Percentiles rank a stretch among this genome's conserved stretches.
Conservation (phyloP, 495 filamentous ascomycete species). For the Penicillium crystallinum region DNA sequence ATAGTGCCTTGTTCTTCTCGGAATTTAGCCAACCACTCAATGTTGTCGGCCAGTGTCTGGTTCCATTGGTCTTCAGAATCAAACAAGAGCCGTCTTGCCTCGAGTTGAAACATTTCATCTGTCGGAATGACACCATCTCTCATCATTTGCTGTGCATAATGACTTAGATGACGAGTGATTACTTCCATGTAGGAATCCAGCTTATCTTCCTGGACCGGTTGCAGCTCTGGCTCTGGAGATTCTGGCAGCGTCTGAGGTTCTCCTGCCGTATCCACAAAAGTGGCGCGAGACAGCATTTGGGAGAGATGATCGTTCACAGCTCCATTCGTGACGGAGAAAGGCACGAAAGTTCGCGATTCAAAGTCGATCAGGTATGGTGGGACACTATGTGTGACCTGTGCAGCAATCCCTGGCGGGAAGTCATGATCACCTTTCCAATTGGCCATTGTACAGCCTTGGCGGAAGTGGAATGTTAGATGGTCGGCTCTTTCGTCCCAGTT, state of each 20-base stretch:
- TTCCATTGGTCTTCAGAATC: slow-evolving; percentile 59
- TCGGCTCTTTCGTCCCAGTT: slow-evolving; percentile 58
- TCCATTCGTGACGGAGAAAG: slow-evolving; percentile 25
- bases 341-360: slow-evolving; percentile 24
- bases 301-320: slow-evolving; percentile 16
- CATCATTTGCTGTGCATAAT: slow-evolving; percentile 18
- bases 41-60: slow-evolving; percentile 58
- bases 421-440: slow-evolving; percentile 68
- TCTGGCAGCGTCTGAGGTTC: background rate
- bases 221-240: background rate
- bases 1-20: slow-evolving; percentile 22
- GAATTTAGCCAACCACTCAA: slow-evolving; percentile 53
- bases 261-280: background rate
- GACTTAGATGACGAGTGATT: slow-evolving; percentile 17
- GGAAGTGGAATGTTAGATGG: slow-evolving; percentile 62
- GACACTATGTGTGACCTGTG: slow-evolving; percentile 57
- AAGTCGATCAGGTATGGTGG: slow-evolving; percentile 44
- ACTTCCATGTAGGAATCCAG: slow-evolving; percentile 13
- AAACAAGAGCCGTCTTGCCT: slow-evolving; percentile 55
- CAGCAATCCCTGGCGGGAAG: slow-evolving; percentile 56
- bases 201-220: background rate
- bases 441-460: slow-evolving; percentile 56
- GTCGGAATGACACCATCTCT: slow-evolving; percentile 15
- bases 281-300: slow-evolving; percentile 8
- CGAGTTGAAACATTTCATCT: slow-evolving; percentile 27